Percentiles rank a stretch among this genome's conserved stretches.
phyloP scores from a whole-genome alignment of 2,329 filamentous ascomycete genomes.

The Cytospora piceicola region DNA sequence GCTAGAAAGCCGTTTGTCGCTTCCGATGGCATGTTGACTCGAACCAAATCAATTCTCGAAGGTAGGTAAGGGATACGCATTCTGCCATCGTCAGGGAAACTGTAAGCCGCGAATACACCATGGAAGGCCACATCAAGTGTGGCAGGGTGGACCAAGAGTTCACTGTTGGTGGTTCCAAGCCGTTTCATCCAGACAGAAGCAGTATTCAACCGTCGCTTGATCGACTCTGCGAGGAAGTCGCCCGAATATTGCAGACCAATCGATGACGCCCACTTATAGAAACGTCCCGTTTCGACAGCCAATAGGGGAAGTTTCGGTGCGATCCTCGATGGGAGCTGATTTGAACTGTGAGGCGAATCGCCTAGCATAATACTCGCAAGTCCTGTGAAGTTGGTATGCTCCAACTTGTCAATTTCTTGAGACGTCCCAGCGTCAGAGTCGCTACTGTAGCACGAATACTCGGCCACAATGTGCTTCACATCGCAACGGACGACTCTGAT shows the following conservation, averaged over 20 bases:
- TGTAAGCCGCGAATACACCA: not conserved
- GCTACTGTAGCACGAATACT: too few species aligned
- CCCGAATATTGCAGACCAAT: not conserved
- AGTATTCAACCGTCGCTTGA: not conserved
- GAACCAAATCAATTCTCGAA: not conserved
- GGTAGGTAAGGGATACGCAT: not conserved
- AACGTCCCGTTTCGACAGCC: not conserved
- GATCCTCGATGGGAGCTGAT: slow-evolving; percentile 27
- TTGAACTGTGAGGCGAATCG: too few species aligned
- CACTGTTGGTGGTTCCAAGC: not conserved
- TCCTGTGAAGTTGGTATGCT: too few species aligned
- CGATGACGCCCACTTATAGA: not conserved
- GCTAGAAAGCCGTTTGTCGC: too few species aligned
- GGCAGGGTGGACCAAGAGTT: not conserved
- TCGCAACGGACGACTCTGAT: too few species aligned
- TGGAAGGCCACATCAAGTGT: not conserved
- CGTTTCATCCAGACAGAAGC: not conserved
- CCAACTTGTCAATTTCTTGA: too few species aligned
- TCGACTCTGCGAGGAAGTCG: not conserved
- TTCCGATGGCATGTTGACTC: not conserved
- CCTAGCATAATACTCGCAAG: too few species aligned
- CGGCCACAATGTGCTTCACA: too few species aligned
- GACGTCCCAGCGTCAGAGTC: too few species aligned
- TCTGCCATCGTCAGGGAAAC: not conserved
- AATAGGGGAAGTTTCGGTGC: not conserved